Percentiles rank a stretch among this genome's conserved stretches.
Evolutionary conservation across 2,329 filamentous ascomycete species (phyloP).

Genomic region (Aspergillus sp.): DNA sequence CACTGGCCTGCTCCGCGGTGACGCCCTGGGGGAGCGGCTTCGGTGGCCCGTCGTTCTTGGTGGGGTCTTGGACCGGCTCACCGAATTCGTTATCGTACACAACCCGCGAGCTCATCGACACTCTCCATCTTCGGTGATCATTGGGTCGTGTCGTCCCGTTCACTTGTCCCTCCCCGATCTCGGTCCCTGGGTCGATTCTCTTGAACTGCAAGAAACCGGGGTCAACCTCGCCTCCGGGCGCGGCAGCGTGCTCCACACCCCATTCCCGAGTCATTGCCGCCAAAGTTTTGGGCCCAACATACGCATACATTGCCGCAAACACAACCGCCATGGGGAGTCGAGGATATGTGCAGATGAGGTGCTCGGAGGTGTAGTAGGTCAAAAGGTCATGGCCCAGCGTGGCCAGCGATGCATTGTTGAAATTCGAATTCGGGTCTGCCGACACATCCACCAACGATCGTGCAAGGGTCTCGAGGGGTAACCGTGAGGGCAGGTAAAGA

Average conservation of each 20-base stretch:
- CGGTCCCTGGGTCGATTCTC: slow-evolving; percentile 40
- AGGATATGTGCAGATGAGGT: slow-evolving; percentile 80
- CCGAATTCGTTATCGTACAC: slow-evolving; percentile 82
- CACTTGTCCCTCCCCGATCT: slow-evolving; percentile 32
- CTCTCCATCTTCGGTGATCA: slow-evolving; percentile 54
- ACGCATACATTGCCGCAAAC: slow-evolving; percentile 79
- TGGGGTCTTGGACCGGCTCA: slow-evolving; percentile 42
- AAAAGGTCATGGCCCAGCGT: slow-evolving; percentile 76
- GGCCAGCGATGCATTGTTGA: slow-evolving; percentile 83
- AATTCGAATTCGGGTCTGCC: slow-evolving; percentile 68
- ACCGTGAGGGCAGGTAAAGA: slow-evolving; percentile 69
- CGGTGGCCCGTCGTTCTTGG: neutral
- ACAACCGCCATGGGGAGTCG: slow-evolving; percentile 84
- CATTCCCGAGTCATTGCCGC: slow-evolving; percentile 71
- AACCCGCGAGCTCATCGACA: slow-evolving; percentile 68
- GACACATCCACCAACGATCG: slow-evolving; percentile 78
- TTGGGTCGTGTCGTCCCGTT: slow-evolving; percentile 38
- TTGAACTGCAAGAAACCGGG: slow-evolving; percentile 80
- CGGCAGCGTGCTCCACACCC: slow-evolving; percentile 84
- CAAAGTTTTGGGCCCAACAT: slow-evolving; percentile 68
- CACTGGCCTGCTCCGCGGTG: slow-evolving; percentile 55
- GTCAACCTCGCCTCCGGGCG: slow-evolving; percentile 85
- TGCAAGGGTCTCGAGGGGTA: slow-evolving; percentile 80
- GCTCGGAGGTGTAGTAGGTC: slow-evolving; percentile 82
- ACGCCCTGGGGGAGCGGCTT: slow-evolving; percentile 29